phyloP scores from a whole-genome alignment of 2,329 filamentous ascomycete species.

The Aaosphaeria pasadenensis region DNA sequence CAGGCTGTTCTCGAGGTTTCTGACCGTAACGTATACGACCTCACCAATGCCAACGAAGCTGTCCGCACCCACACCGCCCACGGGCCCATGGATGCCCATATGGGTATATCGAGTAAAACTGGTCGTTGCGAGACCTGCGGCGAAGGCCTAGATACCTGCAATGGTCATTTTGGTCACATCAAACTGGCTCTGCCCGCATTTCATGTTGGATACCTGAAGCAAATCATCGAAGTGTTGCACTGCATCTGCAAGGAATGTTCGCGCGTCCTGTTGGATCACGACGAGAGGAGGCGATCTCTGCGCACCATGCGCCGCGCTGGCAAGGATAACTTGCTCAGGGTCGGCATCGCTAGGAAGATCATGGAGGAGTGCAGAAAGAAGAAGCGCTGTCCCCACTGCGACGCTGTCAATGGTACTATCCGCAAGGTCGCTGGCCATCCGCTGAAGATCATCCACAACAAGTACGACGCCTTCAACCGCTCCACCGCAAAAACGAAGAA shows the following conservation, averaged over 20 bases:
- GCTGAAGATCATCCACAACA: conserved; percentile 93
- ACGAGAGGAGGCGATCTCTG: conserved; percentile 73
- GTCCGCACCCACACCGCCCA: conserved; percentile 69
- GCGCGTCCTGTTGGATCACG: conserved; percentile 75
- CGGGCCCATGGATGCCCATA: conserved; percentile 81
- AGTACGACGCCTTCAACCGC: conserved; percentile 82
- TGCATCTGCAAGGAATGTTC: conserved; percentile 95
- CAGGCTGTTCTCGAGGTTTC: conserved; percentile 93
- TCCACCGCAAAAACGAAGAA: conserved; percentile 85
- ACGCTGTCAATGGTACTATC: conserved; percentile 82
- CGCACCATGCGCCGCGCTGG: conserved; percentile 75
- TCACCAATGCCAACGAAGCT: conserved; percentile 61
- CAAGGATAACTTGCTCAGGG: conserved; percentile 81
- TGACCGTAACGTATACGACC: conserved; percentile 90
- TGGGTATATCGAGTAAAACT: conserved; percentile 85
- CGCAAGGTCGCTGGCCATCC: conserved; percentile 78
- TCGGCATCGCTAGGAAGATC: conserved; percentile 82
- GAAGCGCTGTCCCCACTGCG: conserved; percentile 77
- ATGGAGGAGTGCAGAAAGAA: conserved; percentile 87
- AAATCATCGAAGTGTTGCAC: conserved; percentile 87
- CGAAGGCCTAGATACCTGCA: conserved; percentile 77
- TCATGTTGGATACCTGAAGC: conserved; percentile 93
- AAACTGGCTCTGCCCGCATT: conserved; percentile 87
- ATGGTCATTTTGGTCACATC: conserved; percentile 93
- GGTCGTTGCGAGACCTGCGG: conserved; percentile 80